These are phyloP conservation scores for Chenopodium formosanum DNA, from an alignment of 148 eudicot species.

Conservation along the genomic window DNA sequence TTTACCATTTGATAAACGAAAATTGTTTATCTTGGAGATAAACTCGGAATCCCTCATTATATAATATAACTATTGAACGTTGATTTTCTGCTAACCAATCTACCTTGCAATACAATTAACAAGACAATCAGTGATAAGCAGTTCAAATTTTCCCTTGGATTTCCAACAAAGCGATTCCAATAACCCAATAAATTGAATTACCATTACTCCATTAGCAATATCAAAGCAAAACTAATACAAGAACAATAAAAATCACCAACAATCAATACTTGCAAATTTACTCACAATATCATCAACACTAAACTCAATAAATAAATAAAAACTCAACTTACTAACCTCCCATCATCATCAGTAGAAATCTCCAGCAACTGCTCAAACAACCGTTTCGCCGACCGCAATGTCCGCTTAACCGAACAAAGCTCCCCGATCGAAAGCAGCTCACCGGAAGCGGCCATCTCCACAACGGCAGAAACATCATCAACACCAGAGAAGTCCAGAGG, in stretches of 20 bases:
- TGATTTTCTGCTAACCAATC: not conserved
- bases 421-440: conserved; percentile 48
- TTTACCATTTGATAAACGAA: too few relatives aligned
- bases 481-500: conserved; percentile 65
- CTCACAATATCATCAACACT: not conserved
- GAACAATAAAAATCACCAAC: not conserved
- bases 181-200: not conserved
- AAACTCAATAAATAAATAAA: not conserved
- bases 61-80: too few relatives aligned
- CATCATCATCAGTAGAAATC: conserved; percentile 22
- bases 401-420: conserved; percentile 67
- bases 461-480: conserved; percentile 53
- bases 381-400: conserved; percentile 50
- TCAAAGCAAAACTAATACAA: too few relatives aligned
- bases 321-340: conserved; percentile 7
- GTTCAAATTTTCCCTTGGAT: too few relatives aligned
- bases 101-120: not conserved
- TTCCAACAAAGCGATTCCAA: not conserved
- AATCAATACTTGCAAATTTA: not conserved
- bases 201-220: not conserved
- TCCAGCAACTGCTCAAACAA: conserved; percentile 62
- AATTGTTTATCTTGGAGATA: too few relatives aligned
- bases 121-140: not conserved
- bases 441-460: conserved; percentile 43
- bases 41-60: too few relatives aligned